These are phyloP conservation scores for Viridothelium virens DNA, from an alignment of 495 filamentous ascomycete species.

Conservation along the genomic window DNA sequence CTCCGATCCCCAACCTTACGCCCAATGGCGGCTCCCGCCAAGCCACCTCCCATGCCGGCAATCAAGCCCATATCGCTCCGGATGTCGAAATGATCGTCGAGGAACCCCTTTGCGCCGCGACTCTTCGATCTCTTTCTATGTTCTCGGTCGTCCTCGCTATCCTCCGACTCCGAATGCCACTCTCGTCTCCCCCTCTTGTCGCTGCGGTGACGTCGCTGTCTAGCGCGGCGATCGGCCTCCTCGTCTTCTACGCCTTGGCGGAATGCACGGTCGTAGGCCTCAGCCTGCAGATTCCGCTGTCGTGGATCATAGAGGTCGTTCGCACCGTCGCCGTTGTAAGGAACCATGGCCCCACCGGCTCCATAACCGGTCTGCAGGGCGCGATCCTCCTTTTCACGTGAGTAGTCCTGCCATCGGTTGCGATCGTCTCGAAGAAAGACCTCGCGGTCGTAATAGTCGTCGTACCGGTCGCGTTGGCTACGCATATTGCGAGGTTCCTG, in stretches of 20 bases:
- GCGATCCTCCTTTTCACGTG: not conserved
- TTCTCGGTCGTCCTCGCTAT: constrained; percentile 2
- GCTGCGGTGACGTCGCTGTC: not conserved
- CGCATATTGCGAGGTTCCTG: not conserved
- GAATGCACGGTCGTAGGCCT: constrained; percentile 3
- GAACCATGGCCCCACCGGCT: constrained; percentile 1
- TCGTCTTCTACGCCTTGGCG: not conserved
- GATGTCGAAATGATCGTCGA: not conserved
- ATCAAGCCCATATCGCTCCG: constrained; percentile 1
- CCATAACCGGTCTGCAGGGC: not conserved
- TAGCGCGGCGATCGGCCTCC: not conserved
- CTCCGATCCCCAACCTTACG: constrained; percentile 1
- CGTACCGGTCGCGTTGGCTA: not conserved
- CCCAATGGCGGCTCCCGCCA: constrained; percentile 10
- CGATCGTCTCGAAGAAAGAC: not conserved
- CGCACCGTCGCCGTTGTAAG: not conserved
- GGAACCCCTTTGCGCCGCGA: not conserved
- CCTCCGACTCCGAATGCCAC: not conserved
- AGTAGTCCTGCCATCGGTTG: not conserved
- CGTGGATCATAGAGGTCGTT: not conserved
- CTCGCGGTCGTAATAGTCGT: not conserved
- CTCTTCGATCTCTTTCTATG: not conserved
- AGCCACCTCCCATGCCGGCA: constrained; percentile 1
- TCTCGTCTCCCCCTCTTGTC: not conserved
- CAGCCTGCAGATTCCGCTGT: not conserved